phyloP scores from a whole-genome alignment of 2,329 filamentous ascomycete species.

The Aulographum hederae region DNA sequence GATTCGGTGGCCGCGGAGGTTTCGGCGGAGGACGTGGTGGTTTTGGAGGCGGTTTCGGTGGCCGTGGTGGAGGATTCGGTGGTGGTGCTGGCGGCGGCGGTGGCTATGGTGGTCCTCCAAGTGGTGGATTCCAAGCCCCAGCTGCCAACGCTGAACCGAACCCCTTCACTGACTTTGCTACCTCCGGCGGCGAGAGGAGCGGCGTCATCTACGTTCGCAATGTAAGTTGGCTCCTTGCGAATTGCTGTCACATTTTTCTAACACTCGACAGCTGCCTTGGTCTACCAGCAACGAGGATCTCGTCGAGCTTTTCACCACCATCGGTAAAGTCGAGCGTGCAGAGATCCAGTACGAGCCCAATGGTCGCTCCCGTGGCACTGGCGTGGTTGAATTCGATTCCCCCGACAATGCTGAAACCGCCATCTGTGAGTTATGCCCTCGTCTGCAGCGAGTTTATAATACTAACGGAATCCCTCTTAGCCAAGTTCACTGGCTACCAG shows the following conservation, averaged over 20 bases:
- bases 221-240: conserved; percentile 38
- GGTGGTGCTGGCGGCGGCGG: conserved; percentile 28
- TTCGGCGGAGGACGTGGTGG: conserved; percentile 29
- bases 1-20: conserved; percentile 35
- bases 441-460: background rate
- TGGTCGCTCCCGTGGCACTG: conserved; percentile 82
- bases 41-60: conserved; percentile 33
- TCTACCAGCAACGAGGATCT: conserved; percentile 97
- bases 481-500: conserved; percentile 95
- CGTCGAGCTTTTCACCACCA: conserved; percentile 90
- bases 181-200: conserved; percentile 66
- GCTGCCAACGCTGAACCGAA: conserved; percentile 45
- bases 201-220: conserved; percentile 91
- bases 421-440: conserved; percentile 37
- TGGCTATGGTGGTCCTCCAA: conserved; percentile 16
- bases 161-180: conserved; percentile 85
- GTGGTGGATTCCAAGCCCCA: conserved; percentile 28
- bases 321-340: conserved; percentile 94
- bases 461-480: conserved; percentile 20
- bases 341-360: conserved; percentile 98
- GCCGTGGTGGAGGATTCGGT: conserved; percentile 35
- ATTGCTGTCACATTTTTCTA: no score
- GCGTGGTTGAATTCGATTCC: conserved; percentile 86
- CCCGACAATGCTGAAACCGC: conserved; percentile 76
- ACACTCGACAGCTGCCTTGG: conserved; percentile 60